Evolutionary conservation across 345 rosid species (phyloP).

Genomic region (Euphorbia lathyris): DNA sequence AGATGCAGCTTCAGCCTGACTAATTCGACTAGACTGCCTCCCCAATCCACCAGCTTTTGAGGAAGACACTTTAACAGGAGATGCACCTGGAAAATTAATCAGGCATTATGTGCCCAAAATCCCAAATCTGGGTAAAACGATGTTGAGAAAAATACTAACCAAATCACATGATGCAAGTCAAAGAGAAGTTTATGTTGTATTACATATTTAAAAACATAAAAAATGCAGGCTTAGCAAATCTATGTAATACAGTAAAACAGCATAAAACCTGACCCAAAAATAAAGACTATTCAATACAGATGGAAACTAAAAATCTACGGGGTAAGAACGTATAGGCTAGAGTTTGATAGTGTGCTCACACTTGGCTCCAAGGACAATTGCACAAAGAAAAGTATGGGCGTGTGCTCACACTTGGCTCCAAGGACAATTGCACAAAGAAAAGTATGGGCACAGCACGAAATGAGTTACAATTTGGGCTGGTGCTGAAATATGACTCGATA

Average conservation of each 20-base stretch:
- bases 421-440: no score
- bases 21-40: slow-evolving; percentile 42
- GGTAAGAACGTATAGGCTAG: background rate
- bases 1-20: slow-evolving; percentile 40
- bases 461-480: no score
- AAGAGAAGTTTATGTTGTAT: background rate
- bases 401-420: no score
- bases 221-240: background rate
- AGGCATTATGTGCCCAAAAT: background rate
- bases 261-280: background rate
- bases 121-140: background rate
- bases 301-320: background rate
- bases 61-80: slow-evolving; percentile 32
- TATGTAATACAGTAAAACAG: background rate
- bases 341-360: no score
- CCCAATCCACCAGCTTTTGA: slow-evolving; percentile 42
- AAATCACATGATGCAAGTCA: background rate
- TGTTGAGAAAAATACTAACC: background rate
- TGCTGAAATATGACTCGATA: no score
- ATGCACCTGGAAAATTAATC: slow-evolving; percentile 42
- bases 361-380: no score
- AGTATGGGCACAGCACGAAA: no score
- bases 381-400: no score
- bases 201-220: background rate
- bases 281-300: background rate